phyloP scores from a whole-genome alignment of 2,329 filamentous ascomycete genomes.

The Grosmannia huntii region DNA sequence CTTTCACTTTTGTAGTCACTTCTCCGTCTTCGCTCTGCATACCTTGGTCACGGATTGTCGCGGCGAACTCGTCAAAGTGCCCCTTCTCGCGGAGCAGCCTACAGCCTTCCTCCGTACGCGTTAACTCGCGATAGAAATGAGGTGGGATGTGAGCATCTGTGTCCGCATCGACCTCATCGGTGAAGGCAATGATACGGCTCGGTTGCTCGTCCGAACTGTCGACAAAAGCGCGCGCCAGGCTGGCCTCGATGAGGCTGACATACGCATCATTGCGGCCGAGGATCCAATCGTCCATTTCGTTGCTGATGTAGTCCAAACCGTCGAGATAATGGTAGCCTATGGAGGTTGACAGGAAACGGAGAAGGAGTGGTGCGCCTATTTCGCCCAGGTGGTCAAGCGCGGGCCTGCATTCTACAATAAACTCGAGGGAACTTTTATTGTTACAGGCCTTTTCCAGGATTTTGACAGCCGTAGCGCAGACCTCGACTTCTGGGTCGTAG shows the following conservation, averaged over 20 bases:
- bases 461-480: slow-evolving; percentile 91
- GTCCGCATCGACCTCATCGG: slow-evolving; percentile 40
- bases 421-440: slow-evolving; percentile 78
- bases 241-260: slow-evolving; percentile 89
- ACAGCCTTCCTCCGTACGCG: slow-evolving; percentile 85
- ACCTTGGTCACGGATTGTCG: slow-evolving; percentile 76
- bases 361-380: slow-evolving; percentile 82
- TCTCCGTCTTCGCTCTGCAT: slow-evolving; percentile 78
- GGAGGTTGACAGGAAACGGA: slow-evolving; percentile 89
- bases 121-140: slow-evolving; percentile 93
- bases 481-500: slow-evolving; percentile 93
- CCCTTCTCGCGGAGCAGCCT: slow-evolving; percentile 82
- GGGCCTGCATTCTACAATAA: slow-evolving; percentile 90
- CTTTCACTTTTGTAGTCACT: slow-evolving; percentile 84
- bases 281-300: slow-evolving; percentile 99
- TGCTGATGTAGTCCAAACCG: slow-evolving; percentile 94
- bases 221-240: slow-evolving; percentile 52
- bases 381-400: slow-evolving; percentile 92
- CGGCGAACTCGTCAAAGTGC: slow-evolving; percentile 87
- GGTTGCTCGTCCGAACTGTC: slow-evolving; percentile 44
- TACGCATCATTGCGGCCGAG: slow-evolving; percentile 94
- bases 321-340: slow-evolving; percentile 97
- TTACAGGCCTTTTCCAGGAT: slow-evolving; percentile 97
- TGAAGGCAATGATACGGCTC: slow-evolving; percentile 45
- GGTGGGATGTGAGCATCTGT: slow-evolving; percentile 65